Base-by-base conservation (phyloP, 2,329 filamentous ascomycete genomes). In the Calonectria hawksworthii region DNA sequence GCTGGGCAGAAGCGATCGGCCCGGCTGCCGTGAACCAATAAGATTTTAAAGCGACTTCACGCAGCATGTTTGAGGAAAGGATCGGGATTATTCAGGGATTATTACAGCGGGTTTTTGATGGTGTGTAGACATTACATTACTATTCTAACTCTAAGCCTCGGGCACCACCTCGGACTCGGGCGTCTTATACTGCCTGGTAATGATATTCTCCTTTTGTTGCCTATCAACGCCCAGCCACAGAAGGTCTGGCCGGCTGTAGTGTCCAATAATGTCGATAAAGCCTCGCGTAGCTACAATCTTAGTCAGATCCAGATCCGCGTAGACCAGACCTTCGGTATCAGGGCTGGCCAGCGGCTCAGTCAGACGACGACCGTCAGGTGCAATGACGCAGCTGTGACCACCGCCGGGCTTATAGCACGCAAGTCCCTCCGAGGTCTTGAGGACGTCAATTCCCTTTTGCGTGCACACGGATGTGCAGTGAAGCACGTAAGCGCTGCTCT, bases 401-500 rank as follows among this genome's bases (percentile, higher is more conserved):
- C 80, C 80, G 1, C 80, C 80, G 0, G 79, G 79, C 59, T 76
- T 59, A 2, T 70, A 77, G 56, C 75, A 80, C 0, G 69, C 28
- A 0, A 86, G 76, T 0, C 86, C 86, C 0, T 83, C 84, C 11
- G 83, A 77, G 0, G 87, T 89, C 10, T 83, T 81, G 80, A 91
- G 78, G 16, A 90, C 85, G 0, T 80, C 76, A 0, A 81, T 81
- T 0, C 87, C 90, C 18, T 84, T 79, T 9, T 87, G 77, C 0
- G 84, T 86, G 65, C 90, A 84, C 3, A 81, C 77, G 0, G 76
- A 72, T 1, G 80, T 82, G 34, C 76, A 73, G 26, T 80, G 79
- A 3, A 92, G 85, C 1, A 93, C 91, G 74, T 89, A 93, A 0
- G 88, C 82, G 11, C 85, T 84, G 2, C 88, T 87, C 79, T 93